Conservation (phyloP, 192 early-diverging fungal species). For the Linnemannia schmuckeri region DNA sequence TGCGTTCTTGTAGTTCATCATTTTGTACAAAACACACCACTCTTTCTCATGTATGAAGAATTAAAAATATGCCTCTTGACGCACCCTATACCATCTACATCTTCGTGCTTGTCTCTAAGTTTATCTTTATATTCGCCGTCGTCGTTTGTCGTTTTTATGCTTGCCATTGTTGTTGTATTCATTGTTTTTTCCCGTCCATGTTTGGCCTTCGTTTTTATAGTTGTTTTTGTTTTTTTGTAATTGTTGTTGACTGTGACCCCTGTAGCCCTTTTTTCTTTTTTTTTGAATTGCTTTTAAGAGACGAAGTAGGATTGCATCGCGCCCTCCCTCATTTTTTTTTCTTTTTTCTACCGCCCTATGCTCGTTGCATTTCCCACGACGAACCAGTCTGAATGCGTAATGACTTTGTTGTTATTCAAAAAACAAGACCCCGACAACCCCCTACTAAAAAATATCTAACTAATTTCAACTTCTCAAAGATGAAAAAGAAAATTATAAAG, state of each 20-base stretch:
- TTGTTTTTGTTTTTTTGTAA: too few relatives aligned
- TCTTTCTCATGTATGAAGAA: neutral
- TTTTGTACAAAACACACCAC: neutral
- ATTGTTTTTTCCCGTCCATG: too few relatives aligned
- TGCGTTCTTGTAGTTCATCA: neutral
- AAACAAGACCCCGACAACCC: neutral
- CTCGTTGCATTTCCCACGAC: too few relatives aligned
- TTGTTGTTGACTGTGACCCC: too few relatives aligned
- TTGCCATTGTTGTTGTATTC: too few relatives aligned
- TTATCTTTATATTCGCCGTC: neutral
- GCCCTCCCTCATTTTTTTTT: too few relatives aligned
- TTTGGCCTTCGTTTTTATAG: too few relatives aligned
- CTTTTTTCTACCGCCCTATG: too few relatives aligned
- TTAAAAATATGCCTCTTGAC: conserved; percentile 9
- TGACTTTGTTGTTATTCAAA: conserved; percentile 4
- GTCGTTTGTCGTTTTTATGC: too few relatives aligned
- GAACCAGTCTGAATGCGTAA: neutral
- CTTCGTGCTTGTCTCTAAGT: neutral
- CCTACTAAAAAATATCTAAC: neutral
- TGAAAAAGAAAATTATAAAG: neutral
- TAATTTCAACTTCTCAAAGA: neutral
- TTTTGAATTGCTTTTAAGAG: too few relatives aligned
- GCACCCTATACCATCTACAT: neutral
- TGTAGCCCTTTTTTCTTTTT: too few relatives aligned
- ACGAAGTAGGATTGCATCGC: too few relatives aligned